Evolutionary conservation across 2,329 filamentous ascomycete genomes (phyloP).

Genomic region (Epichloe coenophiala): DNA sequence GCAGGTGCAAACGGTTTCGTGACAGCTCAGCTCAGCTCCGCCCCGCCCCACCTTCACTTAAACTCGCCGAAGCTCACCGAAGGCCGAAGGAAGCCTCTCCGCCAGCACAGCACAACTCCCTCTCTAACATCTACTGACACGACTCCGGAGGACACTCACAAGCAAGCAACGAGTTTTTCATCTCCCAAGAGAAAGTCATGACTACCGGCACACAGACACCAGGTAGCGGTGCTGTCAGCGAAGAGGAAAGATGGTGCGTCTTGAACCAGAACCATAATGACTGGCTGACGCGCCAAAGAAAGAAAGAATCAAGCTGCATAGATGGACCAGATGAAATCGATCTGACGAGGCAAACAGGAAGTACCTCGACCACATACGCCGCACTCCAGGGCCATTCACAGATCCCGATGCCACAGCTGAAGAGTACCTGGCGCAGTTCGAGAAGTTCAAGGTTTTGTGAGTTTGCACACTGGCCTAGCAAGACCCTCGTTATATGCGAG

Average conservation of each 20-base stretch:
- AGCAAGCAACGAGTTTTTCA: background rate
- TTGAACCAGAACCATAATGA: background rate
- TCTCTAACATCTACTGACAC: too few relatives aligned
- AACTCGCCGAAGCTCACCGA: constrained; percentile 11
- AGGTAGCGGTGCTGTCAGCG: constrained; percentile 7
- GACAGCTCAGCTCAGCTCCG: background rate
- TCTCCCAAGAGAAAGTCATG: constrained; percentile 10
- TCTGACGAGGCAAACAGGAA: constrained; percentile 39
- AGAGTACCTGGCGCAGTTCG: constrained; percentile 42
- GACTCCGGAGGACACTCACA: background rate
- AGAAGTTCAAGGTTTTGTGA: constrained; percentile 63
- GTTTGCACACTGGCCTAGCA: constrained; percentile 15
- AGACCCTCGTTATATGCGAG: background rate
- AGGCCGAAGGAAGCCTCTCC: background rate
- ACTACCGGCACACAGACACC: constrained; percentile 11
- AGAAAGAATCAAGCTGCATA: background rate
- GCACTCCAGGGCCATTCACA: constrained; percentile 66
- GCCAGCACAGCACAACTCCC: background rate
- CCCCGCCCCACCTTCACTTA: constrained; percentile 21
- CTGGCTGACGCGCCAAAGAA: background rate
- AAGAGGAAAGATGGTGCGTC: constrained; percentile 23
- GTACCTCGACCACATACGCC: constrained; percentile 71
- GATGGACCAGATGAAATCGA: background rate
- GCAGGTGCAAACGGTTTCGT: background rate
- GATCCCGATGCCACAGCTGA: constrained; percentile 45